Base-by-base conservation (phyloP, 148 eudicot species). In the Amaranthus hypochondriacus region DNA sequence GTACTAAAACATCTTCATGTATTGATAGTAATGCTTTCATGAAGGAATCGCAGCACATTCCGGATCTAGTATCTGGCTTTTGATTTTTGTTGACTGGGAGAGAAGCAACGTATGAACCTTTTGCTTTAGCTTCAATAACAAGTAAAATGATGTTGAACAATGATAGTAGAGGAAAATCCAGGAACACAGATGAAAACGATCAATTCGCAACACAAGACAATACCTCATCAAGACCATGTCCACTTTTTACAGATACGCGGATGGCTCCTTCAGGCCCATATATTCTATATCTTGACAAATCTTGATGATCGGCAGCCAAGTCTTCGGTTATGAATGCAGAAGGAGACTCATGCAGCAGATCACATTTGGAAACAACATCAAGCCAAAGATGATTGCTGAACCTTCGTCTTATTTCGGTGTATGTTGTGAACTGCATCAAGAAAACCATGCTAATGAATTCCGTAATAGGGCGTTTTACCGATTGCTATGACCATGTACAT, bases 351-450 rank as follows among this genome's bases (percentile, higher is more conserved):
- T 80, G 79, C 73, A 92, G 81, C 49, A 92, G 85, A 79, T 90
- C 99, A 74, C 88, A 86, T 80, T 95, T 95, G 57, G 99, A 95
- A 69, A 95, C 89, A 48, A 92, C 97, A 82, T 95, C 99, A 58
- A 95, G 79, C 99, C 98, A 95, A 76, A 95, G 90, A 87, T 95
- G 99, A 78, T 81, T 73, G 28, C 69, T 66, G 81, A 87, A 95
- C 69, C 94, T 89, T 66, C 80, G 91, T 76, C 70, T 88, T 52
- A 95, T 76, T 76, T 92, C 97, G 68, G 75, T 83, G 86, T 95
- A 95, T 48, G 89, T 92, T 72, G 80, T 60, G 79, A 88, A 95
- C 99, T 95, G 99, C 86, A 84, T 54, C 72, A 51, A 7, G 10
- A 28, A 72, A 64, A 18, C 49, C 44, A 70, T 4, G 62, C 60